A percentile compares a stretch with the other conserved stretches of the same genome.
Evolutionary conservation across 345 rosid genomes (phyloP).

Genomic region (Firmiana major): DNA sequence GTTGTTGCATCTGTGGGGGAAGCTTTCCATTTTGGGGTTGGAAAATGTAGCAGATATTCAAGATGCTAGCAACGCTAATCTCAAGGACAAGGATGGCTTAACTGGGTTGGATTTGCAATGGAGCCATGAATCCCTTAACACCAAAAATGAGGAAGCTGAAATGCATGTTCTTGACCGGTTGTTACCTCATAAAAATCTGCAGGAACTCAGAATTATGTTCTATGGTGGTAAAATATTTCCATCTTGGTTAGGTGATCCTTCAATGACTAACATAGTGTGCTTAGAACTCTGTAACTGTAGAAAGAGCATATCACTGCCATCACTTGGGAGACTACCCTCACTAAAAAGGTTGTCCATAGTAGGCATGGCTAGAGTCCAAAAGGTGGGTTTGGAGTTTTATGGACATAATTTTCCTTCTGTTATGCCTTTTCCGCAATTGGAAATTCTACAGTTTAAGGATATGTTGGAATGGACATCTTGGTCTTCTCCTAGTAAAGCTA

Average conservation of each 20-base stretch:
- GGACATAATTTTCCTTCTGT: constrained; percentile 10
- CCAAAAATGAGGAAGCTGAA: constrained; percentile 3
- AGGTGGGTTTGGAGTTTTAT: constrained; percentile 23
- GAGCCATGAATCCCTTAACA: constrained; percentile 6
- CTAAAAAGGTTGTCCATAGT: constrained; percentile 18
- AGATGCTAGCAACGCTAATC: constrained; percentile 20
- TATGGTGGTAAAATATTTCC: constrained; percentile 31
- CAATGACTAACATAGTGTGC: constrained; percentile 9
- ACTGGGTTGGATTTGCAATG: constrained; percentile 20
- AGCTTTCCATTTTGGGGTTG: constrained; percentile 18
- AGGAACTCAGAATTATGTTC: constrained; percentile 16
- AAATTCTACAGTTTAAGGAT: constrained; percentile 13
- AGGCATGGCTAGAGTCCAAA: constrained; percentile 18
- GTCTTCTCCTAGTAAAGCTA: constrained; percentile 4
- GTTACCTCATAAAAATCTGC: constrained; percentile 22
- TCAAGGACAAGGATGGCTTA: constrained; percentile 19
- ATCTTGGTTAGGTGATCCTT: constrained; percentile 28
- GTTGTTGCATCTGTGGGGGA: constrained; percentile 16
- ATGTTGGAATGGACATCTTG: constrained; percentile 29
- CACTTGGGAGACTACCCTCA: constrained; percentile 31
- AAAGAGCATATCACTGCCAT: constrained; percentile 23
- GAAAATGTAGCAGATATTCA: constrained; percentile 18
- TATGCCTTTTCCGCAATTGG: constrained; percentile 20
- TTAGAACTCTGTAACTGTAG: constrained; percentile 18
- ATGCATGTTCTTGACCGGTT: constrained; percentile 20